phyloP scores from a whole-genome alignment of 495 filamentous ascomycete genomes.

The Staphylotrichum longicolle region DNA sequence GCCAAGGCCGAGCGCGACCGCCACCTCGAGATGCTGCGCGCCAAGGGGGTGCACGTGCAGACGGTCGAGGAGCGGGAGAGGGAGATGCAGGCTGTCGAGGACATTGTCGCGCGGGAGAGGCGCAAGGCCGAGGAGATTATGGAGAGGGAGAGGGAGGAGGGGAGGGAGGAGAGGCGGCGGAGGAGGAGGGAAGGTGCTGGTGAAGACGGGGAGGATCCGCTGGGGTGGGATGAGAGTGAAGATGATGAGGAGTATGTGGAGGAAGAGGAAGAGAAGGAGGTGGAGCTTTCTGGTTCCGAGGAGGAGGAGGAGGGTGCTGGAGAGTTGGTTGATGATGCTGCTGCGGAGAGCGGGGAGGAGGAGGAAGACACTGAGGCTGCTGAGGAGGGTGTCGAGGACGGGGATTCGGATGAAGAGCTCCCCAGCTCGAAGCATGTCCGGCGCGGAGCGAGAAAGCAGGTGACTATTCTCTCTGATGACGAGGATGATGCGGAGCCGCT shows the following conservation, averaged over 20 bases:
- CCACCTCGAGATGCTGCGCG: constrained; percentile 69
- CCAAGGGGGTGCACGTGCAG: constrained; percentile 77
- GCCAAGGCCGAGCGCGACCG: constrained; percentile 75
- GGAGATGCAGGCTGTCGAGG: constrained; percentile 75
- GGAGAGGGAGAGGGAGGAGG: constrained; percentile 67
- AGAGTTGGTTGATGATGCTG: constrained; percentile 43
- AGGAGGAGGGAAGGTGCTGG: constrained; percentile 39
- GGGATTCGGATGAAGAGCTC: constrained; percentile 45
- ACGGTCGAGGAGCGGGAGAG: constrained; percentile 81
- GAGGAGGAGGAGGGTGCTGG: constrained; percentile 36
- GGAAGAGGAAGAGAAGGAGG: constrained; percentile 38
- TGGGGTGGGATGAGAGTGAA: constrained; percentile 62
- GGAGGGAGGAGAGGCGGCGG: constrained; percentile 59
- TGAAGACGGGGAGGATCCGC: constrained; percentile 43
- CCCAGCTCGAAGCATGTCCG: constrained; percentile 35
- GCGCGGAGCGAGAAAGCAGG: constrained; percentile 44
- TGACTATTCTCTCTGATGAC: constrained; percentile 55
- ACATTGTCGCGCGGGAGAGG: constrained; percentile 80
- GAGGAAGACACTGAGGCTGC: constrained; percentile 43
- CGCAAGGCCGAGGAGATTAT: constrained; percentile 77
- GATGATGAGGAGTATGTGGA: constrained; percentile 42
- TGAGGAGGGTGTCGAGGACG: constrained; percentile 38
- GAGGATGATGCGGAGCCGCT: constrained; percentile 67
- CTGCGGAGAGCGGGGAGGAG: constrained; percentile 41
- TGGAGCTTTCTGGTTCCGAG: constrained; percentile 50